phyloP scores from a whole-genome alignment of 1,284 basidiomycete species.

The Sphaerobolus stellatus region DNA sequence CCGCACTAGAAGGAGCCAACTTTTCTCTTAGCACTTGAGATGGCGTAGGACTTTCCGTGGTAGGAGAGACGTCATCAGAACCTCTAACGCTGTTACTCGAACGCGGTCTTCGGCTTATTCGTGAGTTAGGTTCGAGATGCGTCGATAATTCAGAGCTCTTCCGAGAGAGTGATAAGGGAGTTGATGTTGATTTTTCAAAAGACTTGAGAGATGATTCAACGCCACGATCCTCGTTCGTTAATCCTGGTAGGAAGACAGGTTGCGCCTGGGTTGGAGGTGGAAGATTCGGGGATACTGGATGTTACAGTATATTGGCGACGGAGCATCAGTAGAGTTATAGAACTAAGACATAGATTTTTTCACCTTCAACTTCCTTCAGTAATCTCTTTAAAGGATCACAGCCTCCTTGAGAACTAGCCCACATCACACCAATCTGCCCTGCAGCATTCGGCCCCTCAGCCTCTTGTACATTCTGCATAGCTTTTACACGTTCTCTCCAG shows the following conservation, averaged over 20 bases:
- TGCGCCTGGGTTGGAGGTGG: not conserved
- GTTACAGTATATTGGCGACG: no score
- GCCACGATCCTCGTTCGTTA: no score
- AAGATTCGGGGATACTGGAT: no score
- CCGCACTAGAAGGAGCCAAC: not conserved
- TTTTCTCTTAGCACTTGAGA: not conserved
- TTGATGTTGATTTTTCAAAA: no score
- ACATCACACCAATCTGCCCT: conserved; percentile 4
- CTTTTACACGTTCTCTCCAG: not conserved
- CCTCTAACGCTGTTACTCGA: no score
- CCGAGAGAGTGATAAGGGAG: not conserved
- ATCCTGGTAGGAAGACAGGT: no score
- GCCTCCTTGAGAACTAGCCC: conserved; percentile 12
- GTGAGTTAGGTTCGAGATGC: no score
- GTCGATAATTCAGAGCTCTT: not conserved
- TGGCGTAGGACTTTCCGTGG: not conserved
- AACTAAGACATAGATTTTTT: no score
- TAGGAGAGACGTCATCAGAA: no score
- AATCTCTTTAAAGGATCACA: conserved; percentile 9
- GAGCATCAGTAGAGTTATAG: no score
- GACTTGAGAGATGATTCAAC: no score
- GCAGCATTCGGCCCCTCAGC: not conserved
- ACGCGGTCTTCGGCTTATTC: no score
- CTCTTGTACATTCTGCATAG: not conserved
- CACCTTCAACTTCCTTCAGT: conserved; percentile 9